Evolutionary conservation across 106 monocot species (phyloP), one percentile per base, ranked within the genome.

Genomic region (Dendrobium officinale): DNA sequence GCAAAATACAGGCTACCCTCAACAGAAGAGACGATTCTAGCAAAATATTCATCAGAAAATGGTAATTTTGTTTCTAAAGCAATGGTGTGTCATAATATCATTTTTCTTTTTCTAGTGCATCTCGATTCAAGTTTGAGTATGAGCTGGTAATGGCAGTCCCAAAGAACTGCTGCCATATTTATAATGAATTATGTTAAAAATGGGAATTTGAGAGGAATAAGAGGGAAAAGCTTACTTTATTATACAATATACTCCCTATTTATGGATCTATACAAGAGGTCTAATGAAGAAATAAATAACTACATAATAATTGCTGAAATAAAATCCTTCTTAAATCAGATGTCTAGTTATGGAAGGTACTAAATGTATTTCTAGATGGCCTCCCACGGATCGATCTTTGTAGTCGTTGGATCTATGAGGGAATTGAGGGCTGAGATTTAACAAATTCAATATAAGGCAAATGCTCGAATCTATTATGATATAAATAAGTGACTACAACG

Each of bases 1-100:
- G 98, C 95, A 92, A 75, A 95, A 95, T 80, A 83, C 85, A 77
- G 98, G 92, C 18, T 99, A 93, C 78, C 91, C 91, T 78, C 97
- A 93, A 81, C 94, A 94, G 85, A 93, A 95, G 84, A 90, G 98
- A 67, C 88, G 94, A 10, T 95, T 92, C 79, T 88, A 86, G 88
- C 64, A 80, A 77, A 77, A 86, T 56, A 43, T 74, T 74, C n/a
- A 20, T 33, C 27, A 33, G 70, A 4, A 70, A 68, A 31, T 42
- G 73, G 73, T 73, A 42, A 73, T 73, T 16, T 73, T 42, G 17
- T 73, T 73, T 42, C 73, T 0, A 4, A 22, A 70, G 13, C 24
- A 19, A 7, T 70, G 4, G 70, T 15, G 13, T 73, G 42, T 19
- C 19, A 31, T 42, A 42, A 73, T 43, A 41, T 74, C 42, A 44